Base-by-base conservation (phyloP, 2,329 filamentous ascomycete species). In the Phialophora chinensis region DNA sequence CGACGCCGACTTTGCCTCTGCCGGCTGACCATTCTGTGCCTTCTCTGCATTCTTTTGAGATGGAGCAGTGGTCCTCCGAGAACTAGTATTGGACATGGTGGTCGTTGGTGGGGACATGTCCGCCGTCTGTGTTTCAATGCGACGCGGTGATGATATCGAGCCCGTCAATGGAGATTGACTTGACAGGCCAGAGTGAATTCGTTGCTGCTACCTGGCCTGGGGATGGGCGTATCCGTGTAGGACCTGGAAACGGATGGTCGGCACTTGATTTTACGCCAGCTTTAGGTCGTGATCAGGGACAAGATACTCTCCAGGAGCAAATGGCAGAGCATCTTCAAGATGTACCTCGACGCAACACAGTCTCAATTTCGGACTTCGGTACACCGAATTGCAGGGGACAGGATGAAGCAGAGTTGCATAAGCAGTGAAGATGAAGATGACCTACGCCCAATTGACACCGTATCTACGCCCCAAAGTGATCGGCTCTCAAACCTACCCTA, bases 21-120 rank as follows among this genome's bases (percentile, higher is more conserved):
- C 12, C 12, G 14, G 55, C 27, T 31, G 23, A 11, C 14, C 8
- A 27, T 42, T 23, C 17, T 54, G 56, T 29, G 27, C 47, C 31
- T 60, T 60, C 14, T 65, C 47, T 14, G 23, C n/a, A 33, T 42
- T 25, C 23, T 44, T 50, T 25, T 29, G 55, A 23, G 11, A 42
- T 38, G 49, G 31, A 25, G 29, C 62, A 11, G 62, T 20, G 6
- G 56, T 47, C 56, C 62, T 59, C 47, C 56, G 55, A 27, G 47
- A 53, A 33, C 55, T 57, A 8, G 61, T 63, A 25, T 57, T 57
- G 7, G 61, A 63, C 8, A 52, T 29, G 4, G 61, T 25, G 6
- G n/a, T 25, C 35, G 53, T 50, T 20, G 35, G 31, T 14, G 54
- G 31, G 52, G 61, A 25, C 61, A 63, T 63, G 17, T 35, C 42